phyloP scores from a whole-genome alignment of 179 eudicot genomes.

The Vitellaria paradoxa region DNA sequence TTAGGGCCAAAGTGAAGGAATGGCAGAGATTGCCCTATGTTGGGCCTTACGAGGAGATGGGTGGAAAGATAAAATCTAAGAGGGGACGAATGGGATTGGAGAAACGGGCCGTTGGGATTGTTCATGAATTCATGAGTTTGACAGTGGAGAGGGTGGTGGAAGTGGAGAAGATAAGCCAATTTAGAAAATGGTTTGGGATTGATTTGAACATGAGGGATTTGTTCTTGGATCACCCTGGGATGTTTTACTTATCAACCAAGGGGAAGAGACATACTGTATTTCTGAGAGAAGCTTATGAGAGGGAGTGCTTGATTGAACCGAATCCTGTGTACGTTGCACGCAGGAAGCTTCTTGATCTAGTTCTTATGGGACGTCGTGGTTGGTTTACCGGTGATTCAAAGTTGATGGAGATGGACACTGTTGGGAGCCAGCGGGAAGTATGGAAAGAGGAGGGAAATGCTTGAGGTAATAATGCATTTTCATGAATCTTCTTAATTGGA shows the following conservation, averaged over 20 bases:
- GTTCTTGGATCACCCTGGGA: slow-evolving; percentile 93
- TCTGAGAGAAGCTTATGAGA: slow-evolving; percentile 83
- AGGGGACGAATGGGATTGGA: slow-evolving; percentile 53
- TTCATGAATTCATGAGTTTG: slow-evolving; percentile 87
- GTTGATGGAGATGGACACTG: slow-evolving; percentile 5
- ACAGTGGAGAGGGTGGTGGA: slow-evolving; percentile 94
- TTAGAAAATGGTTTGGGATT: slow-evolving; percentile 85
- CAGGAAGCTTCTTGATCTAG: slow-evolving; percentile 83
- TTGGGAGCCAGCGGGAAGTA: slow-evolving; percentile 26
- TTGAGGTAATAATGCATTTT: slow-evolving; percentile 9
- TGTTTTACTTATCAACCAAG: slow-evolving; percentile 83
- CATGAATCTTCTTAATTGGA: neutral
- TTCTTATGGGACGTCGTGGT: slow-evolving; percentile 67
- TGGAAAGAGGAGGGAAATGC: slow-evolving; percentile 26
- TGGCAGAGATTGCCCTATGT: slow-evolving; percentile 73
- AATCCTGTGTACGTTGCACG: slow-evolving; percentile 76
- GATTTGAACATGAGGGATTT: slow-evolving; percentile 84
- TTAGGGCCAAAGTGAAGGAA: slow-evolving; percentile 67
- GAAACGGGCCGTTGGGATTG: slow-evolving; percentile 83
- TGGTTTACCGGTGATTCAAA: slow-evolving; percentile 22
- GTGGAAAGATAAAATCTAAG: slow-evolving; percentile 41
- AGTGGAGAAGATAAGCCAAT: slow-evolving; percentile 96
- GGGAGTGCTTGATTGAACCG: slow-evolving; percentile 66
- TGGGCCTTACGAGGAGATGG: slow-evolving; percentile 69
- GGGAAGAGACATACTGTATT: slow-evolving; percentile 86